Evolutionary conservation across 2,329 filamentous ascomycete species (phyloP), one percentile per base, ranked within the genome.

Genomic region (Triangularia verruculosa): DNA sequence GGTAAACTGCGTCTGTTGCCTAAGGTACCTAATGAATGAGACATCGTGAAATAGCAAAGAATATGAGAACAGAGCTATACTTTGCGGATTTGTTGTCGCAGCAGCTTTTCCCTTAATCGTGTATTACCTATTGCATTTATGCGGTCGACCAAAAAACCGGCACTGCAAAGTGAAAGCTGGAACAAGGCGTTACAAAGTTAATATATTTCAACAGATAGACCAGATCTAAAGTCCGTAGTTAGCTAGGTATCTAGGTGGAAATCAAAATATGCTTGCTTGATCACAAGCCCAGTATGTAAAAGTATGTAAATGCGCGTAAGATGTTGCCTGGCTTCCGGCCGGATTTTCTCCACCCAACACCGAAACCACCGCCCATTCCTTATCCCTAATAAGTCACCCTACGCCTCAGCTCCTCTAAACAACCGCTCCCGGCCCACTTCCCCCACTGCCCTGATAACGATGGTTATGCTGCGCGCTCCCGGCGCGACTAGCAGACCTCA

Each of bases 401-500:
- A 22, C 32, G n/a, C n/a, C n/a, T 11, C 7, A 43, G 12, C 12
- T 34, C 53, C 17, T 24, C 51, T 25, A 64, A 27, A 64, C 62
- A 25, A 25, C 58, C 51, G 43, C 57, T n/a, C 62, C 28, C 7
- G 27, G 53, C 20, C 25, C 47, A 28, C 34, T 32, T 43, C 25
- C 58, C 24, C 39, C 59, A 28, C 56, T 61, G n/a, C 39, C 39
- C 39, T 47, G 39, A 47, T 47, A 47, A n/a, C 39, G 39, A 47
- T 17, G n/a, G 6, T 20, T n/a, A 20, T 47, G 39, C 39, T 47
- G 39, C n/a, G 2, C 39, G 13, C 39, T 47, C n/a, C 39, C 39
- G 8, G 65, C 58, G 17, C 66, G 30, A 13, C 59, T 65, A 34
- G 52, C 20, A 12, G 54, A 51, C 32, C 51, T 54, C 22, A 28